Conservation (phyloP, 305 asterid species). For the Vinca major region DNA sequence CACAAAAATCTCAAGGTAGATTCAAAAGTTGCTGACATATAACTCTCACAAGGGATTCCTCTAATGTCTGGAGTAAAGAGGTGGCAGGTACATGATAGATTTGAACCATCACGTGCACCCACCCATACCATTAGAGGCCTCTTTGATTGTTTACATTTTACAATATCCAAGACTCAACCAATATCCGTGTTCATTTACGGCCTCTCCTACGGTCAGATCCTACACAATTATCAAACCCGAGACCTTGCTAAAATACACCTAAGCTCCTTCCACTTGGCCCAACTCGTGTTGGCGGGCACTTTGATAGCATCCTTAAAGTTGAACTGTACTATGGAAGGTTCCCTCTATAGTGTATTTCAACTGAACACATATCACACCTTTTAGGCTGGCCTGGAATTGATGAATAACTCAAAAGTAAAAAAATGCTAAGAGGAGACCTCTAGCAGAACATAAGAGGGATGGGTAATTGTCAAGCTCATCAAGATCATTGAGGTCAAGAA, state of each 20-base stretch:
- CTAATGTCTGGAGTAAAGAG: not conserved
- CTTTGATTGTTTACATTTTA: not conserved
- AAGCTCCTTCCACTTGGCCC: too few relatives aligned
- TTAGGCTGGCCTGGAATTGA: not conserved
- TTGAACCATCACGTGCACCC: not conserved
- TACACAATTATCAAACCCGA: too few relatives aligned
- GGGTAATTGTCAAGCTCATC: not conserved
- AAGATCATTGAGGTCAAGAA: not conserved
- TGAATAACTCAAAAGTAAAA: not conserved
- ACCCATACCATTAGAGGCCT: not conserved
- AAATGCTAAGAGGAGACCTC: not conserved
- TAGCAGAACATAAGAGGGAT: not conserved
- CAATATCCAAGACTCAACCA: too few relatives aligned
- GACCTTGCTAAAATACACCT: too few relatives aligned
- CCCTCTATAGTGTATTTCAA: not conserved
- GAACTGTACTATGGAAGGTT: not conserved
- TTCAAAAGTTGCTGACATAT: not conserved
- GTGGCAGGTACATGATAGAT: not conserved
- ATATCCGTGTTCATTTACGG: too few relatives aligned
- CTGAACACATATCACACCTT: too few relatives aligned
- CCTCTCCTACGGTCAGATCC: too few relatives aligned
- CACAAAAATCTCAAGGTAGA: not conserved
- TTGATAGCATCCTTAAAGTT: not conserved
- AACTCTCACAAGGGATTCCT: not conserved
- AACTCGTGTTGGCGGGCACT: too few relatives aligned